A percentile compares a stretch with the other conserved stretches of the same genome.
phyloP scores from a whole-genome alignment of 441 rosid genomes.

The Francoa sonchifolia region DNA sequence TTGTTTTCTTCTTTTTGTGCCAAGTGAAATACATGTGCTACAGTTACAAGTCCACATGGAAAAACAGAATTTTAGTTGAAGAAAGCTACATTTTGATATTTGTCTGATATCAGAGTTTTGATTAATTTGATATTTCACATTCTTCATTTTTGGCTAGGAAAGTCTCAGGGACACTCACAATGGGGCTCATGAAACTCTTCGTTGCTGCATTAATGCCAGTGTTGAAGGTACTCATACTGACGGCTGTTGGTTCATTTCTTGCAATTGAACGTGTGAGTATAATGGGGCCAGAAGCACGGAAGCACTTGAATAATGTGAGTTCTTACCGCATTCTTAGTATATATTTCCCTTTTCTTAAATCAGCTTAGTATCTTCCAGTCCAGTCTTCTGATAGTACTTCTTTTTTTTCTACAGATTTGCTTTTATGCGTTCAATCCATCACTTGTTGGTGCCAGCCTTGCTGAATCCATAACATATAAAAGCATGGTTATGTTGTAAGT shows the following conservation, averaged over 20 bases:
- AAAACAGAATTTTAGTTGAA: too few relatives aligned
- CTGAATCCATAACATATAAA: slow-evolving; percentile 30
- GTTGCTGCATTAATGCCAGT: slow-evolving; percentile 27
- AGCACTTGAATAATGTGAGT: slow-evolving; percentile 37
- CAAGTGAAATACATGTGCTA: too few relatives aligned
- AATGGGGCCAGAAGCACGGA: slow-evolving; percentile 29
- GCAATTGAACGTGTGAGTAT: slow-evolving; percentile 22
- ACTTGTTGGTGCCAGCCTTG: slow-evolving; percentile 32
- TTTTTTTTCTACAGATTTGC: slow-evolving; percentile 22
- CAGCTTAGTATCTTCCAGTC: neutral
- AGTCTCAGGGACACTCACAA: too few relatives aligned
- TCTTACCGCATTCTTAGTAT: neutral
- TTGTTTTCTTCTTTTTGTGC: too few relatives aligned
- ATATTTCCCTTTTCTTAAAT: neutral
- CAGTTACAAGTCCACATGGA: too few relatives aligned
- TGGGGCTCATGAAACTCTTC: slow-evolving; percentile 23
- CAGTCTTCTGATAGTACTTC: neutral
- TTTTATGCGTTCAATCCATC: slow-evolving; percentile 53
- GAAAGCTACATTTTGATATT: too few relatives aligned
- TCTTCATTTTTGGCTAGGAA: too few relatives aligned
- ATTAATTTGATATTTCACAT: too few relatives aligned
- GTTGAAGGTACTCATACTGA: slow-evolving; percentile 25
- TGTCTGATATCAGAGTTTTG: too few relatives aligned
- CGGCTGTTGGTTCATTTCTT: slow-evolving; percentile 25
- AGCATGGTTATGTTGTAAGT: slow-evolving; percentile 37